Evolutionary conservation across 1,139 yeast genomes (phyloP).

Genomic region (Blastobotrys ciferrii): DNA sequence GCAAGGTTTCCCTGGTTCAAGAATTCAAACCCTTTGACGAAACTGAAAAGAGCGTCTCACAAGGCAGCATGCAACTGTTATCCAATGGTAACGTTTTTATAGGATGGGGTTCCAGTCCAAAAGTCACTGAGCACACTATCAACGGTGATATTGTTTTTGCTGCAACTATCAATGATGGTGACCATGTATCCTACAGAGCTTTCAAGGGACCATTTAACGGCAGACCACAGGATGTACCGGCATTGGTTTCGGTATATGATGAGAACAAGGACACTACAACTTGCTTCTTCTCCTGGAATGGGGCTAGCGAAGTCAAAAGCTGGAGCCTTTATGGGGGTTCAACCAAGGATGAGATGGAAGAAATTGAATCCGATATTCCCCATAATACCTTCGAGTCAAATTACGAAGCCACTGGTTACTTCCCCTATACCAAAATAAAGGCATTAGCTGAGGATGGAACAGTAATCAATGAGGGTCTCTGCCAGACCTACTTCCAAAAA

Average conservation of each 20-base stretch:
- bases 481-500: no score
- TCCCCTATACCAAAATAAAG: neutral
- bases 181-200: constrained; percentile 7
- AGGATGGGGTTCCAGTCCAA: constrained; percentile 44
- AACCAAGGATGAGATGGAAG: neutral
- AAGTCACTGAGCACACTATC: constrained; percentile 39
- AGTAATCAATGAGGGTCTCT: no score
- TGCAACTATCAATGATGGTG: constrained; percentile 27
- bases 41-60: constrained; percentile 28
- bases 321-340: neutral
- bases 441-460: no score
- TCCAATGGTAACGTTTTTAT: constrained; percentile 41
- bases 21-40: neutral
- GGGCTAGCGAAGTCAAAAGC: constrained; percentile 6
- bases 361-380: neutral
- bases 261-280: constrained; percentile 1
- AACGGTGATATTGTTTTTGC: constrained; percentile 40
- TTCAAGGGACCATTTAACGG: constrained; percentile 8
- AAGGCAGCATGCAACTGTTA: constrained; percentile 42
- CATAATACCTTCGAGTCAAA: neutral
- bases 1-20: constrained; percentile 4
- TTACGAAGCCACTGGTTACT: neutral
- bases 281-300: constrained; percentile 11
- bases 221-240: constrained; percentile 4
- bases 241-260: neutral